Evolutionary conservation across 225 moss, liverwort and hornwort species (phyloP), one percentile per base, ranked within the genome.

Genomic region (Straminergon stramineum): DNA sequence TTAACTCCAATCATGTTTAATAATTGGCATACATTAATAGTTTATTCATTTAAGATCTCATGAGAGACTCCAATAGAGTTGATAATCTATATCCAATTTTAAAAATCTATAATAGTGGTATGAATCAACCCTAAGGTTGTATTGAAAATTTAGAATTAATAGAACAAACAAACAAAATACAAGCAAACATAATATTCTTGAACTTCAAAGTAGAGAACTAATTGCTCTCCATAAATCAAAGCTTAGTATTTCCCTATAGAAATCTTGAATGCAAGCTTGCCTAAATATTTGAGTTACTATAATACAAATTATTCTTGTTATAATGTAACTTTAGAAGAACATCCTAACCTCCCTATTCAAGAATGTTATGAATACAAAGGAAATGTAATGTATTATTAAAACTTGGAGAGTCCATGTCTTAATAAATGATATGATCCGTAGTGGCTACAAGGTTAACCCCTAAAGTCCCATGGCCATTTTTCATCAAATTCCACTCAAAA

Each of bases 41-140:
- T n/a, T 2, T 21, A 1, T 37, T n/a, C 37, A 68, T 21, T 37
- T n/a, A 39, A 39, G 11, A 70, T 39, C 13, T 13, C 4, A 39
- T 0, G 0, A 39, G 13, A 13, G 4, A 39, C 1, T 14, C 14
- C 7, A 13, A 21, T n/a, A n/a, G 22, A 23, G 1, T 4, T 13
- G 13, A 39, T 12, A 39, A 70, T 26, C 5, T 41, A 8, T 45
- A 45, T 45, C 45, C 45, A 45, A 45, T 45, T 45, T 45, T 45
- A 45, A 45, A 45, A 45, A 45, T 45, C 45, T 45, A 45, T 45
- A 45, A 45, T 45, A 45, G 45, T 45, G 45, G 9, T 71, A 26
- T 9, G 9, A 71, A 71, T 71, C 26, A 71, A 27, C 14, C 9
- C 5, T 71, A 15, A 26, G 5, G 9, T 15, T 71, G 9, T 41